These are phyloP conservation scores for Penicillium cinerascens DNA, from an alignment of 495 filamentous ascomycete genomes.

Conservation along the genomic window DNA sequence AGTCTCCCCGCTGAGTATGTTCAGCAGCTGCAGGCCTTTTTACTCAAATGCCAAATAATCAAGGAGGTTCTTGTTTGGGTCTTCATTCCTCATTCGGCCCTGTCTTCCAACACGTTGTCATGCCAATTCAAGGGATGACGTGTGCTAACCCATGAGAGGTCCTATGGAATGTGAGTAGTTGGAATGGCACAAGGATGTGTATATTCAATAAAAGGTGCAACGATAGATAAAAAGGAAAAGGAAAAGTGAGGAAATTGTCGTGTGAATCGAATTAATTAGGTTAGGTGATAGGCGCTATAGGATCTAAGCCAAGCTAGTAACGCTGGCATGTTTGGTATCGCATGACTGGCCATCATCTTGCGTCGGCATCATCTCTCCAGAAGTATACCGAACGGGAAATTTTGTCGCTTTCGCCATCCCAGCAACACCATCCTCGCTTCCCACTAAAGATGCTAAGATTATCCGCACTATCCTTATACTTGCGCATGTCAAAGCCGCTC, in stretches of 20 bases:
- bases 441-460: slow-evolving; percentile 18
- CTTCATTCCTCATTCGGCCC: neutral
- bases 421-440: slow-evolving; percentile 12
- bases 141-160: neutral
- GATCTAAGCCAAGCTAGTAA: slow-evolving; percentile 24
- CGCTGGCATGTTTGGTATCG: slow-evolving; percentile 15
- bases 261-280: too few species aligned
- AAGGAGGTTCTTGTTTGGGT: neutral
- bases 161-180: neutral
- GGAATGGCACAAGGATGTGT: neutral
- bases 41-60: neutral
- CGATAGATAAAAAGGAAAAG: neutral
- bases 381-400: slow-evolving; percentile 22
- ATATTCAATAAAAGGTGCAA: neutral
- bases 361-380: neutral
- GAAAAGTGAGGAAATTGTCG: too few species aligned
- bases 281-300: neutral
- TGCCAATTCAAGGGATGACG: neutral
- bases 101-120: neutral
- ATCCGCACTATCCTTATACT: slow-evolving; percentile 20
- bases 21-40: neutral
- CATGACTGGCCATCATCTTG: slow-evolving; percentile 4
- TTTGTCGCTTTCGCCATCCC: slow-evolving; percentile 27
- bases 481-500: slow-evolving; percentile 20
- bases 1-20: neutral